Evolutionary conservation across 2,329 filamentous ascomycete species (phyloP).

Genomic region (Ophiostoma angusticollis): DNA sequence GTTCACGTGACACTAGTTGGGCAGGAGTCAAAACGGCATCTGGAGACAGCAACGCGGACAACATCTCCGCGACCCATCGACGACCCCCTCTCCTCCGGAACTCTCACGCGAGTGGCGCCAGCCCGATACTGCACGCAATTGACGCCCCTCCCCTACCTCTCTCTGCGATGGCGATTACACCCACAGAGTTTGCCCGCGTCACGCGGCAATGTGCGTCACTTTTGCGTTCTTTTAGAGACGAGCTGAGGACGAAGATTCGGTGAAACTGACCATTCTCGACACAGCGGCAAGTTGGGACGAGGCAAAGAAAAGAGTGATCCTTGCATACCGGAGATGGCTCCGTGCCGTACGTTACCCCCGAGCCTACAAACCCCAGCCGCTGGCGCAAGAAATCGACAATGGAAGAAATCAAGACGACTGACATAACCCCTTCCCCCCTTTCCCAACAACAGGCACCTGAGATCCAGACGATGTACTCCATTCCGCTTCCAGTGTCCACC

Average conservation of each 20-base stretch:
- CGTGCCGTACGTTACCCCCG: slow-evolving; percentile 60
- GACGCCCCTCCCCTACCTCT: no score
- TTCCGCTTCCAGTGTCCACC: slow-evolving; percentile 74
- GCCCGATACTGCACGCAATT: not conserved
- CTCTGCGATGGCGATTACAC: slow-evolving; percentile 65
- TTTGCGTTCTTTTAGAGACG: not conserved
- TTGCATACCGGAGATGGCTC: slow-evolving; percentile 90
- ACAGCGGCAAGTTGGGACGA: slow-evolving; percentile 80
- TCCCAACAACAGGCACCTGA: slow-evolving; percentile 79
- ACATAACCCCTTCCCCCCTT: not conserved
- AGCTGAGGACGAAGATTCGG: not conserved
- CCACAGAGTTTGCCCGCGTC: slow-evolving; percentile 77
- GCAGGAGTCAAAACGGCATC: not conserved
- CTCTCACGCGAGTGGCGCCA: no score
- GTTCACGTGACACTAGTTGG: not conserved
- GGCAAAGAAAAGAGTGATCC: slow-evolving; percentile 74
- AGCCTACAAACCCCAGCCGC: not conserved
- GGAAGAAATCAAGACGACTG: not conserved
- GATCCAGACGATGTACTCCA: slow-evolving; percentile 92
- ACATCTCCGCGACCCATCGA: not conserved
- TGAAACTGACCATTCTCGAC: slow-evolving; percentile 2
- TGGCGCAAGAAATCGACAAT: not conserved
- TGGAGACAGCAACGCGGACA: not conserved
- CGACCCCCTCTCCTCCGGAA: no score
- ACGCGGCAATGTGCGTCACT: slow-evolving; percentile 59